A percentile compares a stretch with the other conserved stretches of the same genome.
These are phyloP conservation scores for Umbilicus rupestris DNA, from an alignment of 164 flowering plant species.

Conservation along the genomic window DNA sequence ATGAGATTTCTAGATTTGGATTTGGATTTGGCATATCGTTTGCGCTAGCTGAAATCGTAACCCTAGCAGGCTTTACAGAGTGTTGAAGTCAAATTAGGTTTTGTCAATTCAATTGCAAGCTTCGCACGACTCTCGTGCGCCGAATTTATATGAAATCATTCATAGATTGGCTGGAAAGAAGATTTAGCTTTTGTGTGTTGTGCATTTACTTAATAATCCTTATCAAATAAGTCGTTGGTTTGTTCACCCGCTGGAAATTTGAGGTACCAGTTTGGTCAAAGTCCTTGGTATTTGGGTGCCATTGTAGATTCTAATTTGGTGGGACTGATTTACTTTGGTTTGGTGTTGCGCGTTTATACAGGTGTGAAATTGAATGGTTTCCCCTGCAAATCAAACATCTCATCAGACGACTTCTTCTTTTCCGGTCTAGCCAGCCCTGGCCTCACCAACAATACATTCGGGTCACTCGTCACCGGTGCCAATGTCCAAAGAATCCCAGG, in stretches of 20 bases:
- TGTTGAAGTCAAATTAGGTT: neutral
- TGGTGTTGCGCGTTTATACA: constrained; percentile 8
- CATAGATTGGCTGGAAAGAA: too few relatives aligned
- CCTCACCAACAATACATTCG: constrained; percentile 30
- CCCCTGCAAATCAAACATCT: constrained; percentile 27
- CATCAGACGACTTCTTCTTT: constrained; percentile 35
- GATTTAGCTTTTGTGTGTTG: too few relatives aligned
- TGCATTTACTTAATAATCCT: too few relatives aligned
- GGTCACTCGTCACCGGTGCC: constrained; percentile 30
- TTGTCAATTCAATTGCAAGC: neutral
- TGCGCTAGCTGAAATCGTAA: neutral
- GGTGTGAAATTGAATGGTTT: constrained; percentile 41
- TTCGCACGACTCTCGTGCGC: neutral
- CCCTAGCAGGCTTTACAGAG: neutral
- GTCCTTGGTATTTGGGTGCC: too few relatives aligned
- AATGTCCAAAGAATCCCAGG: constrained; percentile 40
- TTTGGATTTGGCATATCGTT: neutral
- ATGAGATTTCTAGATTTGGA: neutral
- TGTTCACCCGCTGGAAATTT: too few relatives aligned
- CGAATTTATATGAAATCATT: too few relatives aligned
- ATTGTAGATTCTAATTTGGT: too few relatives aligned
- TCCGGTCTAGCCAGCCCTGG: constrained; percentile 32
- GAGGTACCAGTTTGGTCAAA: too few relatives aligned
- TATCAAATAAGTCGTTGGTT: too few relatives aligned
- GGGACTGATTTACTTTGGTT: neutral